A percentile compares a stretch with the other conserved stretches of the same genome.
phyloP scores from a whole-genome alignment of 2,329 filamentous ascomycete genomes.

The Dothideomycetidae sp. region DNA sequence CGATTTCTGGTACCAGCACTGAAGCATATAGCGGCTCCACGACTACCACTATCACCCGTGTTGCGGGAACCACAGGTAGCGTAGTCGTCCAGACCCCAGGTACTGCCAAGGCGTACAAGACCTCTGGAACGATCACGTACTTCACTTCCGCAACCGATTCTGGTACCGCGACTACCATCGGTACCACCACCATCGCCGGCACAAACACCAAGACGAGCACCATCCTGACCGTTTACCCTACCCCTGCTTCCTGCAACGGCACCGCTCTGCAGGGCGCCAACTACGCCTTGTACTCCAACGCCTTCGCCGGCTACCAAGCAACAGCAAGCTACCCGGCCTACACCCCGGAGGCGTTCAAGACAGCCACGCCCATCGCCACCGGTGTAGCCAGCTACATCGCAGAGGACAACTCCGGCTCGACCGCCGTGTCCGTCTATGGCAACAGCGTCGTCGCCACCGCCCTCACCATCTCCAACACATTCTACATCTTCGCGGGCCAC shows the following conservation, averaged over 20 bases:
- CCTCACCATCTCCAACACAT: slow-evolving; percentile 8
- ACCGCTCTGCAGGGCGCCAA: background rate
- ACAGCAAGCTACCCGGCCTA: slow-evolving; percentile 7
- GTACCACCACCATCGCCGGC: slow-evolving; percentile 5
- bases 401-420: slow-evolving; percentile 2
- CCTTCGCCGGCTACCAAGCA: slow-evolving; percentile 7
- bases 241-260: background rate
- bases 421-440: slow-evolving; percentile 6
- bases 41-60: slow-evolving; percentile 6
- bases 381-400: slow-evolving; percentile 8
- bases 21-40: slow-evolving; percentile 8
- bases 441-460: background rate
- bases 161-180: slow-evolving; percentile 6
- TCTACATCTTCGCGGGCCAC: slow-evolving; percentile 11
- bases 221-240: slow-evolving; percentile 1
- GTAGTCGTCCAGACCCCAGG: slow-evolving; percentile 9
- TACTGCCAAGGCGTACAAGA: background rate
- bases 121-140: slow-evolving; percentile 7
- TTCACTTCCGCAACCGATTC: slow-evolving; percentile 7
- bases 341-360: slow-evolving; percentile 9
- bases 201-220: slow-evolving; percentile 1
- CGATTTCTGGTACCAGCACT: slow-evolving; percentile 5
- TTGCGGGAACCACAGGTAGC: slow-evolving; percentile 9
- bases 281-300: slow-evolving; percentile 3
- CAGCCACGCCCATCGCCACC: background rate